A percentile compares a stretch with the other conserved stretches of the same genome.
Conservation (phyloP, 805 yeast genomes). For the Wickerhamomyces rabaulensis region DNA sequence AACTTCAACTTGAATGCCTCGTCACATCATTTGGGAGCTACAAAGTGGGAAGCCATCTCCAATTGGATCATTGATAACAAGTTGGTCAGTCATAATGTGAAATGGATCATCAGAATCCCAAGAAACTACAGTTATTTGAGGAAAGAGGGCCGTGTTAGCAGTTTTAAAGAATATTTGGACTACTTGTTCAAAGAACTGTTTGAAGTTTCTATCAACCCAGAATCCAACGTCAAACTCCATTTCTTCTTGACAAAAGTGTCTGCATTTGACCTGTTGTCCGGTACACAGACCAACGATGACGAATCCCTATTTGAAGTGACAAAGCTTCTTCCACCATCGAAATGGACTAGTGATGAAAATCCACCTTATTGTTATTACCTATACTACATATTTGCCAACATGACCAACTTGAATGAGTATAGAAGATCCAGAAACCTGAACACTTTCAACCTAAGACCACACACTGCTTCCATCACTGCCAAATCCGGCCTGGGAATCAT, state of each 20-base stretch:
- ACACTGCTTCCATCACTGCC: constrained; percentile 18
- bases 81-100: constrained; percentile 33
- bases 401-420: constrained; percentile 18
- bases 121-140: constrained; percentile 27
- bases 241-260: constrained; percentile 28
- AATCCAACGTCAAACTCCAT: constrained; percentile 22
- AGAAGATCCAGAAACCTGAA: constrained; percentile 14
- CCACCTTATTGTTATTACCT: constrained; percentile 36
- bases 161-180: constrained; percentile 29
- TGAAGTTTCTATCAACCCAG: constrained; percentile 21
- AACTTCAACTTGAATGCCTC: constrained; percentile 23
- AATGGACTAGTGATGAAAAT: constrained; percentile 30
- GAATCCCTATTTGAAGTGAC: constrained; percentile 16
- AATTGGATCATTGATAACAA: constrained; percentile 32
- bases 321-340: constrained; percentile 21
- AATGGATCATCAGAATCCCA: constrained; percentile 32
- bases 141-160: constrained; percentile 13
- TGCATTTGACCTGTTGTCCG: constrained; percentile 27
- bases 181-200: constrained; percentile 30
- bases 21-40: constrained; percentile 8
- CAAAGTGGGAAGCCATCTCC: constrained; percentile 28
- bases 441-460: constrained; percentile 18
- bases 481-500: constrained; percentile 22
- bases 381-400: constrained; percentile 27
- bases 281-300: constrained; percentile 17